These are phyloP conservation scores for Elaphomyces granulatus DNA, from an alignment of 495 filamentous ascomycete genomes.

Conservation along the genomic window DNA sequence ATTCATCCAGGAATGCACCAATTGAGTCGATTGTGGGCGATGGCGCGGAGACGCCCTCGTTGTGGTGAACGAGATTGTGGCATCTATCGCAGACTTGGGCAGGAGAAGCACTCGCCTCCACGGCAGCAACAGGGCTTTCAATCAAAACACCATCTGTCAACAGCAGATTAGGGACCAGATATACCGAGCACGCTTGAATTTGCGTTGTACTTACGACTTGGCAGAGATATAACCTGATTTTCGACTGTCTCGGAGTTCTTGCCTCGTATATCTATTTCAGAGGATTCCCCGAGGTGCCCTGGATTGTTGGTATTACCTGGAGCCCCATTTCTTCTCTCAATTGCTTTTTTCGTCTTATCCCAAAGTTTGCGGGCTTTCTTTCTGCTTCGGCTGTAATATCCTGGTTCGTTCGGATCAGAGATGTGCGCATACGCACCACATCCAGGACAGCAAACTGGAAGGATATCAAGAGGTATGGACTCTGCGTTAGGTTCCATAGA, in stretches of 20 bases:
- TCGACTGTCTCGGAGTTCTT: constrained; percentile 17
- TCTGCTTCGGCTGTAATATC: constrained; percentile 53
- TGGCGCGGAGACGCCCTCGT: constrained; percentile 47
- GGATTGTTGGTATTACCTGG: constrained; percentile 1
- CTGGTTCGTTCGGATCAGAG: constrained; percentile 49
- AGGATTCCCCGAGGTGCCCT: neutral
- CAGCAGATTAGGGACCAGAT: too few species aligned
- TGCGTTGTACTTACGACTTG: too few species aligned
- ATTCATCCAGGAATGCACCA: constrained; percentile 65
- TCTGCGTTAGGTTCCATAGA: too few species aligned
- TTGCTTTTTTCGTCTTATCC: constrained; percentile 28
- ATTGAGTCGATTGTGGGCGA: constrained; percentile 71
- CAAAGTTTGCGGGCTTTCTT: constrained; percentile 28
- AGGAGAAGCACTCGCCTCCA: constrained; percentile 10
- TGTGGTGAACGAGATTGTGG: constrained; percentile 64
- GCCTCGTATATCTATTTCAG: constrained; percentile 1
- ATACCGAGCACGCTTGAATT: too few species aligned
- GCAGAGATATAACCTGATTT: too few species aligned
- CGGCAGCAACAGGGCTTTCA: constrained; percentile 19
- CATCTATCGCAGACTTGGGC: constrained; percentile 67
- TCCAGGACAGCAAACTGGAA: constrained; percentile 52
- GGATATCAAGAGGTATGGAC: too few species aligned
- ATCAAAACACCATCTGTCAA: constrained; percentile 26
- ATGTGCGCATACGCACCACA: constrained; percentile 81
- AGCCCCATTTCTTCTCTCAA: constrained; percentile 17